Evolutionary conservation across 768 basidiomycete species (phyloP).

Genomic region (Pholiota conissans): DNA sequence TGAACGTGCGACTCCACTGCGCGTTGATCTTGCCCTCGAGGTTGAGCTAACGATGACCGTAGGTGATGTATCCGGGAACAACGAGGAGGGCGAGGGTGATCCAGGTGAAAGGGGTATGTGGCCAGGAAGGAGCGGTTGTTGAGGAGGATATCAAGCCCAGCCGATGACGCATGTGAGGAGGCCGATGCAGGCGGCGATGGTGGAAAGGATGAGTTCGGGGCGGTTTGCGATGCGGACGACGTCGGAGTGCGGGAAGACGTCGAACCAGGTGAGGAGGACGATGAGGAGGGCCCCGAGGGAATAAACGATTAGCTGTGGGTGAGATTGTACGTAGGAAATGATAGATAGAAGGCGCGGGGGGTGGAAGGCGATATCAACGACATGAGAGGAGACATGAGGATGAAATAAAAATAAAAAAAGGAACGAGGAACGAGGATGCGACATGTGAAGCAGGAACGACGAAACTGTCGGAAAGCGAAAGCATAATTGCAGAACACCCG

Average conservation of each 20-base stretch:
- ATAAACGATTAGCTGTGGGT: slow-evolving; percentile 50
- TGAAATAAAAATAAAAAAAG: no score
- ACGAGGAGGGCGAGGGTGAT: slow-evolving; percentile 70
- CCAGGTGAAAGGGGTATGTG: slow-evolving; percentile 76
- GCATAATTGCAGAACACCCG: no score
- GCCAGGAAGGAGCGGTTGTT: slow-evolving; percentile 87
- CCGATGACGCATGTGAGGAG: slow-evolving; percentile 71
- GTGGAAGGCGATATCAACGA: no score
- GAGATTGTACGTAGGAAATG: not conserved
- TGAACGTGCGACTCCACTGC: slow-evolving; percentile 67
- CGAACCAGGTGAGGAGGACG: slow-evolving; percentile 76
- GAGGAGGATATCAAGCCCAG: slow-evolving; percentile 79
- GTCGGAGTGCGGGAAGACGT: slow-evolving; percentile 67
- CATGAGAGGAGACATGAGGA: no score
- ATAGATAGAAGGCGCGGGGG: no score
- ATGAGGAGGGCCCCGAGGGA: slow-evolving; percentile 61
- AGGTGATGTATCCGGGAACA: slow-evolving; percentile 78
- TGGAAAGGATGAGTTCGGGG: slow-evolving; percentile 68
- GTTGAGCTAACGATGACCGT: slow-evolving; percentile 56
- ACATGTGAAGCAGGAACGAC: no score
- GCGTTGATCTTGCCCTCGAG: slow-evolving; percentile 79
- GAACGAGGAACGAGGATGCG: no score
- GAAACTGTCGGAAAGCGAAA: no score
- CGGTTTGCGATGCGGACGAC: slow-evolving; percentile 69
- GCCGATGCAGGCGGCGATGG: slow-evolving; percentile 58